Evolutionary conservation across 2,329 filamentous ascomycete species (phyloP).

Genomic region (Immersiporthe knoxdaviesiana): DNA sequence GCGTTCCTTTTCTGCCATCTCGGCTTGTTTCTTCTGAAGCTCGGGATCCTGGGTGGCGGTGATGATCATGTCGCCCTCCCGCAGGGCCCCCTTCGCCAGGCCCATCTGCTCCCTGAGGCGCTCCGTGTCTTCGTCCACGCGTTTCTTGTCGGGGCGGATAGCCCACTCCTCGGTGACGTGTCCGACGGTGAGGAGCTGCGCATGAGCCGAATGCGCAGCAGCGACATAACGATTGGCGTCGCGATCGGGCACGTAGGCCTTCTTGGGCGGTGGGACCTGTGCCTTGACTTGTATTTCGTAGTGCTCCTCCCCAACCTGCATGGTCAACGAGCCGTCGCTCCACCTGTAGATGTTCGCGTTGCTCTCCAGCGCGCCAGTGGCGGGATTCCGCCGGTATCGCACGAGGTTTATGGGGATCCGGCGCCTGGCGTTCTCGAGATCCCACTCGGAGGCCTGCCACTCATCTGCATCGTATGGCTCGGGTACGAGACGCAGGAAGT

Average conservation of each 20-base stretch:
- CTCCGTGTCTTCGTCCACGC: slow-evolving; percentile 57
- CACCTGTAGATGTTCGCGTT: slow-evolving; percentile 76
- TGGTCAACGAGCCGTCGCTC: slow-evolving; percentile 78
- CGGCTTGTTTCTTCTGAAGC: slow-evolving; percentile 72
- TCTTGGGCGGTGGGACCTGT: slow-evolving; percentile 64
- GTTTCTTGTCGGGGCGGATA: slow-evolving; percentile 60
- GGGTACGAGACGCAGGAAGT: slow-evolving; percentile 72
- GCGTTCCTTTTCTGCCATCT: slow-evolving; percentile 74
- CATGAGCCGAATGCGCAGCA: slow-evolving; percentile 69
- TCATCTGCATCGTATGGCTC: slow-evolving; percentile 67
- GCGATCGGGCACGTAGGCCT: slow-evolving; percentile 66
- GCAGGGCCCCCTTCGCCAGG: slow-evolving; percentile 54
- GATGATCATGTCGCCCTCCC: slow-evolving; percentile 65
- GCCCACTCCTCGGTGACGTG: slow-evolving; percentile 76
- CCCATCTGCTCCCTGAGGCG: slow-evolving; percentile 70
- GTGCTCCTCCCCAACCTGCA: slow-evolving; percentile 75
- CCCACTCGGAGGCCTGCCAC: slow-evolving; percentile 64
- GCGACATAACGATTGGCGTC: slow-evolving; percentile 79
- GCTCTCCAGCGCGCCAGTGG: slow-evolving; percentile 69
- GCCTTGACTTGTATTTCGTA: slow-evolving; percentile 74
- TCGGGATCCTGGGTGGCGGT: slow-evolving; percentile 75
- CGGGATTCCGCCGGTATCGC: slow-evolving; percentile 69
- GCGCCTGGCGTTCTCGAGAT: slow-evolving; percentile 57
- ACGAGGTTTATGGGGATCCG: slow-evolving; percentile 66
- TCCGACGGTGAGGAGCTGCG: slow-evolving; percentile 72